Conservation (phyloP, 768 basidiomycete genomes). For the Trametes elegans region DNA sequence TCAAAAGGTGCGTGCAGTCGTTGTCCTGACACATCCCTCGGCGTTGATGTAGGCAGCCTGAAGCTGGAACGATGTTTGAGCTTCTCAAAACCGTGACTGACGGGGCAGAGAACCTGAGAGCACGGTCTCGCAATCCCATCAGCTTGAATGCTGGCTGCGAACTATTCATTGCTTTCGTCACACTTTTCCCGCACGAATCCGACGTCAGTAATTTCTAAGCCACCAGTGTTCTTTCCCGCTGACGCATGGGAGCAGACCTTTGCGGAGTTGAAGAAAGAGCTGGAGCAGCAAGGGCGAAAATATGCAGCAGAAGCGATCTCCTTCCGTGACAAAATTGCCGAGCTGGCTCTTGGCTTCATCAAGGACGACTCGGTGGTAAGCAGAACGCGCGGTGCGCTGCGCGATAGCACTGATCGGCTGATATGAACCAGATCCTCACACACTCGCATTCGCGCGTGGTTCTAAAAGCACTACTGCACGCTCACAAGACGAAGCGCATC, state of each 20-base stretch:
- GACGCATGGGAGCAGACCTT: slow-evolving; percentile 59
- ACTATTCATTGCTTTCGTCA: slow-evolving; percentile 88
- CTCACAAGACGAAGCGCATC: slow-evolving; percentile 89
- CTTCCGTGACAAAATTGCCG: slow-evolving; percentile 88
- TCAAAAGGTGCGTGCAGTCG: slow-evolving; percentile 57
- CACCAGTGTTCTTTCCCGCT: background rate
- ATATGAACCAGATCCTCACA: slow-evolving; percentile 76
- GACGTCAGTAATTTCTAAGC: slow-evolving; percentile 48
- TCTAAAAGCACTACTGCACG: slow-evolving; percentile 85
- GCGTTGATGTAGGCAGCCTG: background rate
- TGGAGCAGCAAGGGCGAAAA: slow-evolving; percentile 76
- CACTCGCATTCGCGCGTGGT: slow-evolving; percentile 98
- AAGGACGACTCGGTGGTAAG: slow-evolving; percentile 88
- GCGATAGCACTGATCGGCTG: slow-evolving; percentile 12
- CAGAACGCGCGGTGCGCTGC: slow-evolving; percentile 19
- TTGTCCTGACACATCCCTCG: slow-evolving; percentile 6
- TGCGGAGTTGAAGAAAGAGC: slow-evolving; percentile 75
- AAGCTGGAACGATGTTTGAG: slow-evolving; percentile 92
- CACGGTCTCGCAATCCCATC: slow-evolving; percentile 71
- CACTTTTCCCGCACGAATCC: slow-evolving; percentile 78
- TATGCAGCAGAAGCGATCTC: slow-evolving; percentile 78
- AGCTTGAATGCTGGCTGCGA: slow-evolving; percentile 88
- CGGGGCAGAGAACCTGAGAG: slow-evolving; percentile 62
- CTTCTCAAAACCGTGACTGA: slow-evolving; percentile 81
- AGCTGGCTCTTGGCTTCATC: slow-evolving; percentile 87